Percentiles rank a stretch among this genome's conserved stretches.
phyloP scores from a whole-genome alignment of 495 filamentous ascomycete species.

The Sporormia fimetaria region DNA sequence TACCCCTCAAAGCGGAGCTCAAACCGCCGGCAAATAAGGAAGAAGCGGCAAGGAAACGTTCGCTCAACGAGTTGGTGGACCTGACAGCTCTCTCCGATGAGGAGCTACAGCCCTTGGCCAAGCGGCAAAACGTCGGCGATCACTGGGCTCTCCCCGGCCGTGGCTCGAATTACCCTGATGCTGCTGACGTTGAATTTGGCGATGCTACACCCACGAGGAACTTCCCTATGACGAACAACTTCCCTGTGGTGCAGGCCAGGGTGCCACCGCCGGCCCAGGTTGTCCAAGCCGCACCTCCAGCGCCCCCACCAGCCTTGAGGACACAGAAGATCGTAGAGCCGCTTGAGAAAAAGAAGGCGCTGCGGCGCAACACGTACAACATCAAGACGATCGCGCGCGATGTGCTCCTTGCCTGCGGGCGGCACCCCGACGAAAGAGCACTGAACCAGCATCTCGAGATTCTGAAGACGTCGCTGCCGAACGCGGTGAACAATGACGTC shows the following conservation, averaged over 20 bases:
- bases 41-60: constrained; percentile 37
- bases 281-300: not conserved
- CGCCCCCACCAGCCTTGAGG: constrained; percentile 18
- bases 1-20: constrained; percentile 8
- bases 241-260: constrained; percentile 3
- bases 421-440: constrained; percentile 44
- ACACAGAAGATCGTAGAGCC: constrained; percentile 29
- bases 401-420: constrained; percentile 48
- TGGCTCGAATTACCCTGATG: too few species aligned
- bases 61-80: constrained; percentile 41
- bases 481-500: constrained; percentile 33
- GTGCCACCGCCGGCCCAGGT: constrained; percentile 3
- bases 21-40: constrained; percentile 30
- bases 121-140: constrained; percentile 12
- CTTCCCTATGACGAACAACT: constrained; percentile 6
- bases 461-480: constrained; percentile 35
- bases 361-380: constrained; percentile 43
- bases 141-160: constrained; percentile 2
- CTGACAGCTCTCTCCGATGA: constrained; percentile 37
- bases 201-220: not conserved
- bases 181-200: constrained; percentile 4
- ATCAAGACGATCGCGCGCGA: constrained; percentile 54
- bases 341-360: constrained; percentile 38
- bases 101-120: constrained; percentile 18
- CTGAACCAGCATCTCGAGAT: constrained; percentile 51